These are phyloP conservation scores for Bolboschoenoplectus hybrid DNA, from an alignment of 202 grass and related monocot species.

Conservation along the genomic window DNA sequence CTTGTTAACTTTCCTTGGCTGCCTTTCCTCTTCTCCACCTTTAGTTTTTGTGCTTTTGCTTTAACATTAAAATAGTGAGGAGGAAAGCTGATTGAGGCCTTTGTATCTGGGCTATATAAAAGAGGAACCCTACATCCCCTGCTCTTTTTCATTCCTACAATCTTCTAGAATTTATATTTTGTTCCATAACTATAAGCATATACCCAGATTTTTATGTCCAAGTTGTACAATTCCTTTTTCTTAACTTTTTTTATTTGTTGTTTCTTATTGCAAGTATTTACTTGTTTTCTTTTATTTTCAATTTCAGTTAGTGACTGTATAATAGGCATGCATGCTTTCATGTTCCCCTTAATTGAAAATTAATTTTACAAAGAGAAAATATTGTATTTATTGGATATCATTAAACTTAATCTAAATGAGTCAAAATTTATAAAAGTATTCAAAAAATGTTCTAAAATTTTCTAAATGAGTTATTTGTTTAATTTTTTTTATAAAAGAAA, in stretches of 20 bases:
- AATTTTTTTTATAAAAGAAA: too few relatives aligned
- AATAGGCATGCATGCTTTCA: too few relatives aligned
- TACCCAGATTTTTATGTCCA: background rate
- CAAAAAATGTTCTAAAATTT: too few relatives aligned
- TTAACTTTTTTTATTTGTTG: background rate
- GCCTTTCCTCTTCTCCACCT: conserved; percentile 35
- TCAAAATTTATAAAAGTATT: too few relatives aligned
- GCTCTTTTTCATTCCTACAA: background rate
- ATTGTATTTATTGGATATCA: too few relatives aligned
- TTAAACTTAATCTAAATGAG: too few relatives aligned
- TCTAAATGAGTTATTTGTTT: too few relatives aligned
- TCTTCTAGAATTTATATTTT: conserved; percentile 21
- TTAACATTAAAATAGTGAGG: conserved; percentile 42
- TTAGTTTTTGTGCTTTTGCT: conserved; percentile 39
- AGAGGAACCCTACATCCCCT: background rate
- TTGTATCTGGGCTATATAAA: conserved; percentile 35
- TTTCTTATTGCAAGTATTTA: too few relatives aligned
- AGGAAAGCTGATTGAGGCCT: conserved; percentile 37
- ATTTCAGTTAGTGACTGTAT: too few relatives aligned
- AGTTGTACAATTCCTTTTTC: background rate
- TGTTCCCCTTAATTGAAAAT: too few relatives aligned
- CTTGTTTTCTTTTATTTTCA: too few relatives aligned
- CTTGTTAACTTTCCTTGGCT: conserved; percentile 34
- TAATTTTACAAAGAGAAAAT: too few relatives aligned
- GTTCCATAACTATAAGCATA: background rate